phyloP scores from a whole-genome alignment of 768 basidiomycete genomes.

The Serendipita indica region DNA sequence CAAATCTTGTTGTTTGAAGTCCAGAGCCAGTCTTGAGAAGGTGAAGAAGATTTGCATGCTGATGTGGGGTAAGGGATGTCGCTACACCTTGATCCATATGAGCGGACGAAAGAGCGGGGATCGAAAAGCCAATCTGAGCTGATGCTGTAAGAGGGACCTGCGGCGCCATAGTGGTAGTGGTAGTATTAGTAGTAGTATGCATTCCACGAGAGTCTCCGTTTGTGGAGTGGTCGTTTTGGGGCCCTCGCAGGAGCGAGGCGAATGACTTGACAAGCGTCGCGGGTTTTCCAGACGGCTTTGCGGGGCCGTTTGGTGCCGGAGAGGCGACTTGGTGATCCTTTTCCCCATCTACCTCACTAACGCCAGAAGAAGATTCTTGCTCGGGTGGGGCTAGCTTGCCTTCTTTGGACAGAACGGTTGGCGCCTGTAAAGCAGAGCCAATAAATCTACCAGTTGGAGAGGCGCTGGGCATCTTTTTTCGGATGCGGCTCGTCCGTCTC shows the following conservation, averaged over 20 bases:
- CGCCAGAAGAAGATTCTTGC: too few relatives aligned
- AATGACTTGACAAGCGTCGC: slow-evolving; percentile 19
- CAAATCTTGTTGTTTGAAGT: slow-evolving; percentile 17
- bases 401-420: too few relatives aligned
- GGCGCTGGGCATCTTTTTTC: too few relatives aligned
- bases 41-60: slow-evolving; percentile 59
- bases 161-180: background rate
- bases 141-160: background rate
- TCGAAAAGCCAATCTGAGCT: background rate
- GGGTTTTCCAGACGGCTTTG: slow-evolving; percentile 12
- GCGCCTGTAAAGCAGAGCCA: too few relatives aligned
- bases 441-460: too few relatives aligned
- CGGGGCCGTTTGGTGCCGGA: too few relatives aligned
- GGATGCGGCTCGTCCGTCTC: too few relatives aligned
- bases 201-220: background rate
- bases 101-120: background rate
- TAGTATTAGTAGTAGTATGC: background rate
- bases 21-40: slow-evolving; percentile 49
- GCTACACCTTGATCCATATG: background rate
- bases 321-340: too few relatives aligned
- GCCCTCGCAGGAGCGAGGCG: slow-evolving; percentile 1
- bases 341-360: too few relatives aligned
- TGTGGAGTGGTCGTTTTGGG: background rate
- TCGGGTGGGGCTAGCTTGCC: too few relatives aligned
- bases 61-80: slow-evolving; percentile 20